These are phyloP conservation scores for Albifimbria verrucaria DNA, from an alignment of 2,329 filamentous ascomycete species.

Conservation along the genomic window DNA sequence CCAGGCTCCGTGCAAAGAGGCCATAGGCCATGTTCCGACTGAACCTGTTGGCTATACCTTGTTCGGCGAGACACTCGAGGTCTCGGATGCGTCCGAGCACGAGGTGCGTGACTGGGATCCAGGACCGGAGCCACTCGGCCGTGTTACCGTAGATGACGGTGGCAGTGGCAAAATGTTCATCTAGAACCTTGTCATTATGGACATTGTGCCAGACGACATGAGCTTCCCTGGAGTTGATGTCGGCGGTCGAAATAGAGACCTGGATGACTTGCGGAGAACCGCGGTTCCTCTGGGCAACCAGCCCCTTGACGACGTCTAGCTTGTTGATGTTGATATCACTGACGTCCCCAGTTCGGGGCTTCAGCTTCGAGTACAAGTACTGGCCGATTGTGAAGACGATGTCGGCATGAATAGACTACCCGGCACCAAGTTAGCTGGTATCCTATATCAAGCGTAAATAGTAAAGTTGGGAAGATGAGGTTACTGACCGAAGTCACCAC, in stretches of 20 bases:
- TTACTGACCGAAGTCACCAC: too few relatives aligned
- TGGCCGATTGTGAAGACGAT: neutral
- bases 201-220: constrained; percentile 27
- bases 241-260: constrained; percentile 31
- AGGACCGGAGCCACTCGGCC: constrained; percentile 47
- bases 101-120: constrained; percentile 46
- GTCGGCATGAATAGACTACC: neutral
- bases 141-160: constrained; percentile 43
- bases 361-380: neutral
- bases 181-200: neutral
- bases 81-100: constrained; percentile 59
- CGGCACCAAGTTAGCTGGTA: too few relatives aligned
- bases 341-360: neutral
- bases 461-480: too few relatives aligned
- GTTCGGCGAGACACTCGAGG: constrained; percentile 32
- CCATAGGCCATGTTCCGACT: constrained; percentile 52
- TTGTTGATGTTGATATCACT: constrained; percentile 29
- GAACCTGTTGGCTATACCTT: constrained; percentile 3
- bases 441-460: too few relatives aligned
- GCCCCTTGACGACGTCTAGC: constrained; percentile 4
- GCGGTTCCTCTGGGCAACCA: neutral
- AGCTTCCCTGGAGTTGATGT: constrained; percentile 52
- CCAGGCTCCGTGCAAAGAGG: constrained; percentile 46
- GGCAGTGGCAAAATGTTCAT: constrained; percentile 5
- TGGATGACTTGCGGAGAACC: neutral